Evolutionary conservation across 208 protist species (phyloP).

Genomic region (Leptomonas seymouri): DNA sequence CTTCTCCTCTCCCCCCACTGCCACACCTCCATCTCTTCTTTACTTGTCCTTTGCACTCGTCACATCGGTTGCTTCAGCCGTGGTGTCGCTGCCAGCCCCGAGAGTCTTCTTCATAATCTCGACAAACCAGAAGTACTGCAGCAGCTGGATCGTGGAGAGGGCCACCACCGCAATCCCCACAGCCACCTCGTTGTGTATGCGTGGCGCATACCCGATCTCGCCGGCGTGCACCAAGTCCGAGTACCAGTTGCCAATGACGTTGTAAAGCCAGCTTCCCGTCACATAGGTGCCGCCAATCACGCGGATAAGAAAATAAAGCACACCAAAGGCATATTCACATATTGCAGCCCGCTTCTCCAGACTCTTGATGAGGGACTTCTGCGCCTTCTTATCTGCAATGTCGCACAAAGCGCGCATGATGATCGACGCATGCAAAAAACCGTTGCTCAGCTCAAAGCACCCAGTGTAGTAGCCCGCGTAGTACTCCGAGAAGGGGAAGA

Average conservation of each 20-base stretch:
- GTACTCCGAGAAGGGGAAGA: constrained; percentile 78
- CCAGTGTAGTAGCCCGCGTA: constrained; percentile 84
- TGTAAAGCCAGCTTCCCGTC: constrained; percentile 48
- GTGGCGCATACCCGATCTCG: constrained; percentile 33
- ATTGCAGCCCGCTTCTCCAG: constrained; percentile 25
- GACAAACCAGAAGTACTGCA: constrained; percentile 87
- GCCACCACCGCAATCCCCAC: constrained; percentile 52
- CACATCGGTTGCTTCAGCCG: neutral
- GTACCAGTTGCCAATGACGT: constrained; percentile 30
- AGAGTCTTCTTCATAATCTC: constrained; percentile 63
- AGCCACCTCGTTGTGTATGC: constrained; percentile 64
- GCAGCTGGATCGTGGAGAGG: constrained; percentile 52
- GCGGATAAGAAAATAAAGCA: constrained; percentile 70
- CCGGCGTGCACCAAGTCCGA: constrained; percentile 32
- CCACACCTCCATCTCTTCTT: neutral
- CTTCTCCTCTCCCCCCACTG: neutral
- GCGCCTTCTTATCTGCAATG: constrained; percentile 18
- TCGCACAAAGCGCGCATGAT: constrained; percentile 49
- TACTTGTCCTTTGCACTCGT: constrained; percentile 35
- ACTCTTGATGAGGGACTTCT: constrained; percentile 25
- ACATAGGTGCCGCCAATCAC: constrained; percentile 69
- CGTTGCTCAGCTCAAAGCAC: constrained; percentile 85
- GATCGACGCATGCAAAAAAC: constrained; percentile 63
- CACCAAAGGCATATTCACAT: constrained; percentile 64
- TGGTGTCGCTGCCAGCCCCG: constrained; percentile 3